Base-by-base conservation (phyloP, 2,329 filamentous ascomycete genomes). In the Hypoxylon sp. region DNA sequence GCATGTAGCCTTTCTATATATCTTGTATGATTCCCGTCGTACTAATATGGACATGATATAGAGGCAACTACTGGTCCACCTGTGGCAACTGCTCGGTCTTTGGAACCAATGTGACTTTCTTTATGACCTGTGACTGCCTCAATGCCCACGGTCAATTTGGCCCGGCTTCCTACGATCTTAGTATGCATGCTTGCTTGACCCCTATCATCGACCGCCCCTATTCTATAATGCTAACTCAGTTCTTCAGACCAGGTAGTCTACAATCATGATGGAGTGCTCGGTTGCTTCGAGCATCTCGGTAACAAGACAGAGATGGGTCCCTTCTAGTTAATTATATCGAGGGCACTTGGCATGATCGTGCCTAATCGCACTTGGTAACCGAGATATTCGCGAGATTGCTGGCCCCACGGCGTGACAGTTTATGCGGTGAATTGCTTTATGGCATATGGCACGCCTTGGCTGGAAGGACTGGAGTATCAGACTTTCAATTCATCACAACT, bases 231-330 rank as follows among this genome's bases (percentile, higher is more conserved):
- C 52, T 63, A 35, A 63, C 70, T 54, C 33, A 57, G 51, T 5
- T 35, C 24, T 26, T 24, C 33, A 82, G 81, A 83, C 67, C 72
- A 72, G 4, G 54, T 81, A 17, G 60, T 83, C 29, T 79, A 77
- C 71, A 79, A 82, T 60, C 73, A 74, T 6, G 72, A 82, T 46
- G 81, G 81, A 4, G 68, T 69, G n/a, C 69, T 81, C 53, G 80
- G 79, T 14, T 83, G 81, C 73, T 82, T 79, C 66, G 74, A 73
- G 37, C 74, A 77, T 33, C 57, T 75, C 10, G 81, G 81, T n/a
- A 81, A 80, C 73, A 78, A 78, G 72, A 78, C 79, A 31, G 69
- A 74, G 60, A 73, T 54, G 17, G 76, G 75, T 2, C 75, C 76
- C 19, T 76, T 76, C 42, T 74, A 72, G 54, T 17, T 19, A 31